Base-by-base conservation (phyloP, 1,139 yeast genomes). In the Casaregolazyma lundiana region DNA sequence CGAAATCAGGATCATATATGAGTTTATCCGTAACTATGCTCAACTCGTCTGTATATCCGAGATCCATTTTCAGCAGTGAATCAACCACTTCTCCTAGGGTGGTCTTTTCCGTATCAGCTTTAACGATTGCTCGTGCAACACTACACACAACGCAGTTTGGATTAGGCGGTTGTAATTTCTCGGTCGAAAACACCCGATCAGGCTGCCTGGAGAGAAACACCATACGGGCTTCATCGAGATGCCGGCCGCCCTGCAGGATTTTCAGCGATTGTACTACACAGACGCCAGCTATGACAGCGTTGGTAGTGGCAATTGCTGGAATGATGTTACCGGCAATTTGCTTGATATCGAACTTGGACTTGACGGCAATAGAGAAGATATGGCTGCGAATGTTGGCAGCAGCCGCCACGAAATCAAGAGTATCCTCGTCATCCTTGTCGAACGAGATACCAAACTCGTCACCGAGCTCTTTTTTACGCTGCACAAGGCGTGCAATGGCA, bases 241-340 rank as follows among this genome's bases (percentile, higher is more conserved):
- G 47, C 7, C 13, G 4, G 13, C 6, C 32, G 20, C 54, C 56
- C 13, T 59, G 56, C 16, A 81, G 75, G 41, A 76, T 75, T 46
- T 79, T 77, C 45, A 87, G 67, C 0, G 90, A 84, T 46, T 80
- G 82, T 47, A 90, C 63, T 11, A 89, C 81, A 20, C 95, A 84
- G 52, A 89, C 76, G 0, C 98, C 98, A 0, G 97, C 90, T 53
- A 92, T 82, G 17, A 92, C 83, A 1, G 98, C 97, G 64, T 94
- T 94, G 8, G 97, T 92, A 1, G 98, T 92, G 9, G 98, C 98
- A 57, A 94, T 90, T 0, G 98, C 98, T 0, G 99, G 98, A 44
- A 94, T 92, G 58, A 94, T 94, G 63, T 92, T 92, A 7, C 99
- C 99, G 0, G 98, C 98, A 57, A 90, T 89, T 62, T 94, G 80